Conservation (phyloP, 2,329 filamentous ascomycete genomes). For the Fusarium citri region DNA sequence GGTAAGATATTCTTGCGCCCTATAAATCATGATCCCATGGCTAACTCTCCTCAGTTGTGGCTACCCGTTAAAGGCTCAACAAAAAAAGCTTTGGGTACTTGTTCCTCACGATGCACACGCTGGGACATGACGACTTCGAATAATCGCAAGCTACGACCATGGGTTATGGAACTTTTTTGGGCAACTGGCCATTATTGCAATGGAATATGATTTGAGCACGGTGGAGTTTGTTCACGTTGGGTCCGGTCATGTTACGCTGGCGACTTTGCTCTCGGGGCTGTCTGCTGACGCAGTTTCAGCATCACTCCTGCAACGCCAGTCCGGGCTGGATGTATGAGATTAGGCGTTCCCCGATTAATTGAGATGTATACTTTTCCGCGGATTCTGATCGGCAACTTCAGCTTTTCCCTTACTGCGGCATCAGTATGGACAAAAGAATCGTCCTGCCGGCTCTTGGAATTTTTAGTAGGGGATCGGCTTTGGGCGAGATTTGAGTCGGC, state of each 20-base stretch:
- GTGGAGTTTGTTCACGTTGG: conserved; percentile 52
- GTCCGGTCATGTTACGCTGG: conserved; percentile 46
- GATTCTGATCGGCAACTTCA: background rate
- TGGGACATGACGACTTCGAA: conserved; percentile 45
- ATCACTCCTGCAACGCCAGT: conserved; percentile 36
- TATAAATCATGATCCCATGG: background rate
- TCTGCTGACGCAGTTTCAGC: conserved; percentile 33
- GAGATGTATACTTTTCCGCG: conserved; percentile 49
- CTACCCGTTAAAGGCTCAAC: conserved; percentile 49
- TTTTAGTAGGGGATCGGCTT: background rate
- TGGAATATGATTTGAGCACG: conserved; percentile 50
- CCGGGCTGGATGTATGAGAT: conserved; percentile 57
- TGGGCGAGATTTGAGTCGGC: background rate
- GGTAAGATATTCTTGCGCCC: conserved; percentile 65
- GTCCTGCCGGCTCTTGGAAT: background rate
- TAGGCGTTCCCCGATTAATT: conserved; percentile 61
- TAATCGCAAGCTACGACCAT: conserved; percentile 46
- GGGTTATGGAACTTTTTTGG: conserved; percentile 48
- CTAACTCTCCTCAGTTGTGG: conserved; percentile 50
- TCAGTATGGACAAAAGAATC: background rate
- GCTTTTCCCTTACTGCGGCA: background rate
- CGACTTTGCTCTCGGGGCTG: conserved; percentile 34
- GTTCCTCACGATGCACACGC: conserved; percentile 42
- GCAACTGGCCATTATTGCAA: conserved; percentile 47
- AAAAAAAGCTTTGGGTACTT: conserved; percentile 42